phyloP scores from a whole-genome alignment of 1,284 basidiomycete species.

The Tilletia indica region DNA sequence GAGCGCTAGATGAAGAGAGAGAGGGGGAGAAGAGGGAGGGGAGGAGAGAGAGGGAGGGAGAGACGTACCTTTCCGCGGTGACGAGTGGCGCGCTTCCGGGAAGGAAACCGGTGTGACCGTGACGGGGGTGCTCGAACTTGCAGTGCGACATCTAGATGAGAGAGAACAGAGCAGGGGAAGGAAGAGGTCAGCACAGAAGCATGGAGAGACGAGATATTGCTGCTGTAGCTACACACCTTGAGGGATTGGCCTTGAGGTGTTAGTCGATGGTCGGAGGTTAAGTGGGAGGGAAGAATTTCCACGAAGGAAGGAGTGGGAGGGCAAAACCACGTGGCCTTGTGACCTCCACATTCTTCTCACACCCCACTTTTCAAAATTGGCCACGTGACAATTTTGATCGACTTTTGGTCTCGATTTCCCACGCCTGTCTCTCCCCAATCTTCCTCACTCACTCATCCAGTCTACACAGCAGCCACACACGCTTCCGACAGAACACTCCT shows the following conservation, averaged over 20 bases:
- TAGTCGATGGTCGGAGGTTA: background rate
- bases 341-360: too few relatives aligned
- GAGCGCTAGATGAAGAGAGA: background rate
- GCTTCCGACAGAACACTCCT: background rate
- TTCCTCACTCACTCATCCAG: slow-evolving; percentile 2
- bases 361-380: too few relatives aligned
- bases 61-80: slow-evolving; percentile 50
- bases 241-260: slow-evolving; percentile 4
- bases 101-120: slow-evolving; percentile 56
- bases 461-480: background rate
- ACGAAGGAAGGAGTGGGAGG: background rate
- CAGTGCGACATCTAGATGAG: slow-evolving; percentile 19
- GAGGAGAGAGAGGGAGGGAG: background rate
- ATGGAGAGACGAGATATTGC: too few relatives aligned
- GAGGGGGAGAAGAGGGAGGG: background rate
- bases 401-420: background rate
- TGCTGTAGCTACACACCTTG: too few relatives aligned
- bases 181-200: background rate
- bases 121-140: slow-evolving; percentile 55
- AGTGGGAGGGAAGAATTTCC: background rate
- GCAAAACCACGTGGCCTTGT: too few relatives aligned
- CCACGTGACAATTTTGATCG: too few relatives aligned
- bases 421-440: background rate
- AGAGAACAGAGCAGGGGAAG: background rate
- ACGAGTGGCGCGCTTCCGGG: slow-evolving; percentile 55